These are phyloP conservation scores for Hypoxylon crocopeplum DNA, from an alignment of 495 filamentous ascomycete genomes.

Conservation along the genomic window DNA sequence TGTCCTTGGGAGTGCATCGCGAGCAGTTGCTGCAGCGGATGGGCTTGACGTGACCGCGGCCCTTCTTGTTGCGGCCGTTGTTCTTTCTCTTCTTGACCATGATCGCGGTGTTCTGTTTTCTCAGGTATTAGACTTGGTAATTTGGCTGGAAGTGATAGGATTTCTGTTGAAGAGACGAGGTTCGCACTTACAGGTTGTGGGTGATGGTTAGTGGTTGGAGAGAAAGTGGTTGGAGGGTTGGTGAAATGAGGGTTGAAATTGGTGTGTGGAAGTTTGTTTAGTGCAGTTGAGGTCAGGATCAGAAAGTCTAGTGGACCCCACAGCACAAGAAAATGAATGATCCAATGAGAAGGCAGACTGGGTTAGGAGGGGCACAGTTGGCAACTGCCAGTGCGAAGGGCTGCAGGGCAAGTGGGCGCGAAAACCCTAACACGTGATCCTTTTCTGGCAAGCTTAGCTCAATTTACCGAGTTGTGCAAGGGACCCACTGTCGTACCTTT, in stretches of 20 bases:
- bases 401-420: conserved; percentile 19
- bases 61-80: conserved; percentile 99
- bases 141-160: neutral
- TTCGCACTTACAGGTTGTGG: conserved; percentile 16
- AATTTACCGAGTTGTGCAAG: conserved; percentile 5
- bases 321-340: neutral
- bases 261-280: conserved; percentile 21
- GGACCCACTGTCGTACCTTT: conserved; percentile 32
- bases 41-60: conserved; percentile 98
- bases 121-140: conserved; percentile 35
- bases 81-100: conserved; percentile 99
- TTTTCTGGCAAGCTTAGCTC: neutral
- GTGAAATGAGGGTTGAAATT: conserved; percentile 15
- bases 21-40: conserved; percentile 99
- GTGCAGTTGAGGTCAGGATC: neutral
- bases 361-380: neutral
- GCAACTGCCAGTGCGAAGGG: neutral
- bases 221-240: conserved; percentile 27
- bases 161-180: neutral
- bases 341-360: conserved; percentile 10
- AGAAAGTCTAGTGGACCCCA: too few species aligned
- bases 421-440: conserved; percentile 38
- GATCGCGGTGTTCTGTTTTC: conserved; percentile 65
- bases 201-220: conserved; percentile 40
- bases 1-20: conserved; percentile 99